Evolutionary conservation across 2,329 filamentous ascomycete species (phyloP), one percentile per base, ranked within the genome.

Genomic region (Trichoderma simmonsii): DNA sequence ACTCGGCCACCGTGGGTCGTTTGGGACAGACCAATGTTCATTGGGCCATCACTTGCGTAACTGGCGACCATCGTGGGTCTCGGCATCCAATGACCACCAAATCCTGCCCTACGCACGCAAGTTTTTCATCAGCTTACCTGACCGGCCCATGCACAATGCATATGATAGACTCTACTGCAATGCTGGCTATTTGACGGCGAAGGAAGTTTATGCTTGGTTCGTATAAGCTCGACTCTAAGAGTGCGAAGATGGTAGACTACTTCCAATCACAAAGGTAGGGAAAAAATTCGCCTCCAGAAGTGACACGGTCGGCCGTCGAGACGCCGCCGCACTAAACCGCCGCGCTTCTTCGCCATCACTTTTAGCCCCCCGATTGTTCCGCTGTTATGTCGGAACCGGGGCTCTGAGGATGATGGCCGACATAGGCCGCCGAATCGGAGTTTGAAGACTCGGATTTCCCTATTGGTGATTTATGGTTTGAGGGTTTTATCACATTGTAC

Each of bases 51-150:
- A 68, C 54, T 67, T 68, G 64, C 54, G 64, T 71, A 34, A 57
- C 69, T 71, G 36, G 61, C 54, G 59, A 54, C n/a, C 54, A 18
- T 61, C 70, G 70, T 72, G 70, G 70, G 70, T 68, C 70, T 72
- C 63, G 61, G 51, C 70, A 72, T 59, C 70, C 70, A 68, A 70
- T 70, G 57, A 70, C 65, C 70, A 43, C 70, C 48, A 59, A 48
- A 48, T 72, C 39, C 63, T 71, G 70, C 48, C 62, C 56, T 66
- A 69, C 70, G 56, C 64, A 72, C 64, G 30, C 61, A 68, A 18
- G 48, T 59, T 64, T 72, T 71, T 72, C 43, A 72, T 72, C 70
- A 72, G 70, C 70, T 72, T 68, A 62, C 56, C 70, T 59, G 30
- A 59, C 63, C 57, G 32, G 70, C 12, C 56, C 24, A 61, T 62